Evolutionary conservation across 768 basidiomycete genomes (phyloP).

Genomic region (Suillus occidentalis): DNA sequence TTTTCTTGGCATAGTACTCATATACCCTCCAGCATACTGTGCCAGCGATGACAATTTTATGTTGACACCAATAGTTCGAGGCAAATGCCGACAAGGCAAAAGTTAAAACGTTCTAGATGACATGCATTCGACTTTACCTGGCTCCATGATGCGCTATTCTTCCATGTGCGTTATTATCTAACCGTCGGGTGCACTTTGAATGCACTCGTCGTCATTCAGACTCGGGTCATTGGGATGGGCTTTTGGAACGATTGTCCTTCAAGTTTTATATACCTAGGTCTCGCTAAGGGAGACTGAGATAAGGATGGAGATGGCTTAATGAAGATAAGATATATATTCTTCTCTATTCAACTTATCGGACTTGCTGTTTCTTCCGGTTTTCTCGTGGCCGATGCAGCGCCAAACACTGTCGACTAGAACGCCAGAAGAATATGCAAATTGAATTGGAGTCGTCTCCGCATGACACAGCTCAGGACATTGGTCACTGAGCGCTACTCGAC

Average conservation of each 20-base stretch:
- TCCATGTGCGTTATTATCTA: constrained; percentile 45
- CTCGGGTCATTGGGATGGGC: constrained; percentile 79
- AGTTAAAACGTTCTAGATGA: constrained; percentile 63
- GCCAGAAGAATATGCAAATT: neutral
- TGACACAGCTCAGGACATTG: neutral
- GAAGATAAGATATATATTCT: constrained; percentile 49
- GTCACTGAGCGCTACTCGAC: neutral
- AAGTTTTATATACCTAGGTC: neutral
- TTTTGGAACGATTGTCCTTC: neutral
- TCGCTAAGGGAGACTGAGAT: constrained; percentile 32
- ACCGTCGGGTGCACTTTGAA: neutral
- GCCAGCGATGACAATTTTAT: constrained; percentile 51
- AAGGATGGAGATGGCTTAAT: constrained; percentile 76
- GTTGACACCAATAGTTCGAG: constrained; percentile 43
- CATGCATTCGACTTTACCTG: constrained; percentile 64
- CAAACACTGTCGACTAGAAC: neutral
- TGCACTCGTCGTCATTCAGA: constrained; percentile 39
- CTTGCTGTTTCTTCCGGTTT: neutral
- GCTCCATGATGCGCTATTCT: constrained; percentile 71
- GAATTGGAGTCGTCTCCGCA: neutral
- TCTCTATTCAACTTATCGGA: neutral
- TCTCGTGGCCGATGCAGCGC: neutral
- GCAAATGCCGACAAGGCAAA: constrained; percentile 45
- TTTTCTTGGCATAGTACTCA: neutral
- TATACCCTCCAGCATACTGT: constrained; percentile 34